Evolutionary conservation across 495 filamentous ascomycete species (phyloP), one percentile per base, ranked within the genome.

Genomic region (Penicillium manginii): DNA sequence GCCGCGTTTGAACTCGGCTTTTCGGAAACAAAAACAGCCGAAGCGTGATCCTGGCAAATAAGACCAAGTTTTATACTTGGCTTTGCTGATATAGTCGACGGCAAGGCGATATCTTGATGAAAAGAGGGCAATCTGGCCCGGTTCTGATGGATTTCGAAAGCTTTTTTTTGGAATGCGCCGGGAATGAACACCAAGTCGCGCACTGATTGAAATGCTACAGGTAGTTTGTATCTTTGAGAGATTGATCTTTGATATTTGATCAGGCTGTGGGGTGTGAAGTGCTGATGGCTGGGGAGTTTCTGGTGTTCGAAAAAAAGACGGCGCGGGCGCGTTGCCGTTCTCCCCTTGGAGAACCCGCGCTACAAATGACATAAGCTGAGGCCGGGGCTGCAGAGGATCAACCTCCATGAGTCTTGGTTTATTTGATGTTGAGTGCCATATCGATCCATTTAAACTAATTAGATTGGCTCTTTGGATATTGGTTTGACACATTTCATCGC

Each of bases 351-450:
- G 12, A 21, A 21, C 42, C 42, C 42, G 42, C 42, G 42, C 42
- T 45, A 18, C 42, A 42, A 21, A n/a, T 46, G 32, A 53, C 42
- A 33, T 51, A 54, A 45, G 26, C 33, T n/a, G 49, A 32, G n/a
- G 17, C 42, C 42, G 42, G 15, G 17, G n/a, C 42, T 45, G 18
- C 18, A 45, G 17, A 19, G 42, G 17, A n/a, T 18, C 12, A 18
- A 10, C 42, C 42, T 21, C 26, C 26, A 29, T 8, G 26, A 29
- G 26, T 1, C 26, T 8, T 29, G 26, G 26, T 8, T 29, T 29
- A 8, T 29, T 29, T 29, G 26, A 29, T 29, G 26, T 8, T 29
- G 6, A 4, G 26, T 29, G 9, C 5, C 9, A 8, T 7, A 29
- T 29, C 6, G 26, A 8, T 29, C 9, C 26, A 29, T 29, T 7